Base-by-base conservation (phyloP, 2,329 filamentous ascomycete genomes). In the Xylariales sp. region DNA sequence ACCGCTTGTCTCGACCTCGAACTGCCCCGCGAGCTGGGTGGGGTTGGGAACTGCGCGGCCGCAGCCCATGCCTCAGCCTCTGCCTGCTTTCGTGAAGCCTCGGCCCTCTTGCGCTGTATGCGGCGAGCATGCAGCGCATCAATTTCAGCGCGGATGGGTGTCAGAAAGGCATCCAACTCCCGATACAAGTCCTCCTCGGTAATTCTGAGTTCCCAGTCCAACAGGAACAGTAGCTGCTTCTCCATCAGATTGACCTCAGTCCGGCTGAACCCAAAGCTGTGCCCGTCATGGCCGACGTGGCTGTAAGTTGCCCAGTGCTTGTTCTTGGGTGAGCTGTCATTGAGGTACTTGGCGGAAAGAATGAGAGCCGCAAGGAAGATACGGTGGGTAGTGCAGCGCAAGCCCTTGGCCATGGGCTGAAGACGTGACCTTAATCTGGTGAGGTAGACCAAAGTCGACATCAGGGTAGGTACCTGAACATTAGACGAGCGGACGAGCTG, bases 171-270 rank as follows among this genome's bases (percentile, higher is more conserved):
- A 54, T 96, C 88, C 29, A 97, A 76, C 63, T 95, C 87, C 51
- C 73, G 74, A 70, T 95, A 88, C 31, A 98, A 82, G 56, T 97
- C 89, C 42, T 90, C 76, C 58, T 89, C 81, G 31, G 75, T 82
- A 58, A 98, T 89, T 52, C 87, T 79, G 46, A 95, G 79, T 52
- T 98, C 88, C 88, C 90, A 98, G 61, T 96, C 87, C 33, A 98
- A 76, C 31, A 98, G 78, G 71, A 88, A 93, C 39, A 98, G 83
- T 21, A 98, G 78, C 69, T 98, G 93, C 77, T 95, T 94, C 77
- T 98, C 93, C 93, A 98, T 98, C 48, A 97, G 76, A 72, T 98
- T 98, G 56, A 98, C 93, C 69, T 98, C 93, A 25, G 88, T 93
- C 52, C 90, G 77, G 56, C 83, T 91, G 74, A 98, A 97, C 54